These are phyloP conservation scores for Hyphopichia burtonii DNA, from an alignment of 1,139 yeast genomes.

Conservation along the genomic window DNA sequence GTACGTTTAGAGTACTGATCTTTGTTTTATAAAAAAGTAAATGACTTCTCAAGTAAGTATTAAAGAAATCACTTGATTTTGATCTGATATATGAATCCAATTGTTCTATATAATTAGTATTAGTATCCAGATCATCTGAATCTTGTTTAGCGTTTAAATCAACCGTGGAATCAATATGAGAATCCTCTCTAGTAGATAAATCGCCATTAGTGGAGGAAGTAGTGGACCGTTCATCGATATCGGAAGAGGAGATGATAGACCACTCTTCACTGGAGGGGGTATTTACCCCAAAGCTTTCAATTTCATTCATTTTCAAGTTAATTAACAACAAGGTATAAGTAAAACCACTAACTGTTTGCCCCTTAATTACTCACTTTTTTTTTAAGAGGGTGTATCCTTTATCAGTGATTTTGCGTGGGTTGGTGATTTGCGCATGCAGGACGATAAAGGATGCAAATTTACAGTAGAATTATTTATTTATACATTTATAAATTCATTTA, in stretches of 20 bases:
- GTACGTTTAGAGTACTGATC: not conserved
- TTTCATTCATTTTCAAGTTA: not conserved
- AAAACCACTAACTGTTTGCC: too few relatives aligned
- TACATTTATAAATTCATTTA: too few relatives aligned
- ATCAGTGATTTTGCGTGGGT: too few relatives aligned
- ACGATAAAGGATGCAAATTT: too few relatives aligned
- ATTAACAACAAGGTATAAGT: not conserved
- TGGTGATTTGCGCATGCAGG: too few relatives aligned
- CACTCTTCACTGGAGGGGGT: conserved; percentile 29
- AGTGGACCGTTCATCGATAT: conserved; percentile 34
- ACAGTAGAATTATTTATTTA: too few relatives aligned
- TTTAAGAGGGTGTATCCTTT: too few relatives aligned
- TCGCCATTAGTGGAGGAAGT: conserved; percentile 10
- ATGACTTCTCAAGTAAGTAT: not conserved
- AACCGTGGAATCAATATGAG: conserved; percentile 4
- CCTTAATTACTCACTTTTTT: too few relatives aligned
- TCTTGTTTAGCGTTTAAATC: not conserved
- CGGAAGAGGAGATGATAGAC: conserved; percentile 48
- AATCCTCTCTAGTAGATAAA: conserved; percentile 2
- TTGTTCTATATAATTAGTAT: not conserved
- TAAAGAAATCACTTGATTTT: not conserved
- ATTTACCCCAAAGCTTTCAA: not conserved
- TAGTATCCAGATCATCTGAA: too few relatives aligned
- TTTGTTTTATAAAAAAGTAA: not conserved
- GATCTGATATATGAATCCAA: not conserved